phyloP scores from a whole-genome alignment of 306 rosid genomes.

The Cicer judaicum region DNA sequence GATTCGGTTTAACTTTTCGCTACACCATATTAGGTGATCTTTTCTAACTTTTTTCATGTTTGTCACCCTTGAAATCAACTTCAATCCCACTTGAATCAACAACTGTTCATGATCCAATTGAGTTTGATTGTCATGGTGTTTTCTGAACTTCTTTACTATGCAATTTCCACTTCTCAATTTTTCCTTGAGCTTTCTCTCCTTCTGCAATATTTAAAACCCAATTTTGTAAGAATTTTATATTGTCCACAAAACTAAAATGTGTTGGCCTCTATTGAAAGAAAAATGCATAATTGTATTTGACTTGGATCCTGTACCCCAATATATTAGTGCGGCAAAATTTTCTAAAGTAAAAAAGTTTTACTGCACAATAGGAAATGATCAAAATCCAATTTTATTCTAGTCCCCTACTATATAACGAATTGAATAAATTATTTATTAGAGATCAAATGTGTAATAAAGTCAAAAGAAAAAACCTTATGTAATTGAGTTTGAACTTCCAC shows the following conservation, averaged over 20 bases:
- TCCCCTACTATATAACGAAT: too few relatives aligned
- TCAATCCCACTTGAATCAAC: conserved; percentile 75
- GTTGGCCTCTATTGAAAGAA: neutral
- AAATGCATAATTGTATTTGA: neutral
- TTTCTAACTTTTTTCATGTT: conserved; percentile 63
- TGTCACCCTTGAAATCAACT: conserved; percentile 72
- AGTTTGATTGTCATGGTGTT: conserved; percentile 51
- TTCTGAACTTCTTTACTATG: conserved; percentile 73
- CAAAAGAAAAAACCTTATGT: conserved; percentile 59
- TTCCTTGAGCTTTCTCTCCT: conserved; percentile 72
- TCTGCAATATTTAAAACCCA: conserved; percentile 53
- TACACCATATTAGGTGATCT: conserved; percentile 78
- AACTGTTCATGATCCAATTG: conserved; percentile 53
- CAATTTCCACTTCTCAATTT: conserved; percentile 69
- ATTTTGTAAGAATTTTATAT: neutral
- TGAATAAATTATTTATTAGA: too few relatives aligned
- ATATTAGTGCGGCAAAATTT: too few relatives aligned
- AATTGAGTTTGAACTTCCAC: conserved; percentile 49
- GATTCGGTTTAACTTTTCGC: conserved; percentile 59
- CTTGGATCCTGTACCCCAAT: too few relatives aligned
- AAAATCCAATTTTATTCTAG: too few relatives aligned
- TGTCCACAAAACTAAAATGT: neutral
- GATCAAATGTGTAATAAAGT: neutral
- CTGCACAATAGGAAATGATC: too few relatives aligned
- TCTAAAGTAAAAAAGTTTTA: too few relatives aligned